Conservation (phyloP, 2,329 filamentous ascomycete species). For the Talaromyces rugulosus region DNA sequence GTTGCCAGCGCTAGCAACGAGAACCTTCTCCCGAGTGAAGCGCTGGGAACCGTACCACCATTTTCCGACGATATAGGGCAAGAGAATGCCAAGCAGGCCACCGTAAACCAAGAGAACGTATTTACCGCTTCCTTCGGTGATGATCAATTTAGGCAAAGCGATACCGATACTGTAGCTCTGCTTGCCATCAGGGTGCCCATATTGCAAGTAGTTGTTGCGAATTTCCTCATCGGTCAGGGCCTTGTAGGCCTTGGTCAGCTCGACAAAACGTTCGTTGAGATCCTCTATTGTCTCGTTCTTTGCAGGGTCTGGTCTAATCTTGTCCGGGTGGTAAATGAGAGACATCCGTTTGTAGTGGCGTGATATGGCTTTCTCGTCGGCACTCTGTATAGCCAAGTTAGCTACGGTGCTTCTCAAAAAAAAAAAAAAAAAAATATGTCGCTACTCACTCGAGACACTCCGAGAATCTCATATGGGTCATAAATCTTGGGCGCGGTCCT, state of each 20-base stretch:
- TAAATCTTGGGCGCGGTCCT: conserved; percentile 72
- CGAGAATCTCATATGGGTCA: conserved; percentile 95
- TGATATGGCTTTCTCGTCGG: conserved; percentile 87
- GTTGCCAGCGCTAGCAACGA: conserved; percentile 89
- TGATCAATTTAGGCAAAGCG: conserved; percentile 85
- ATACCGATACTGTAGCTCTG: conserved; percentile 98
- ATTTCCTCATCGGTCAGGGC: conserved; percentile 95
- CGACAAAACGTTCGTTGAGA: conserved; percentile 85
- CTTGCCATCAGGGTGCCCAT: conserved; percentile 94
- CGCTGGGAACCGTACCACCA: conserved; percentile 99
- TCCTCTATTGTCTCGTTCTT: conserved; percentile 86
- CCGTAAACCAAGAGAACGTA: conserved; percentile 91
- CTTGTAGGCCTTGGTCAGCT: conserved; percentile 97
- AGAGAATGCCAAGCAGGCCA: conserved; percentile 76
- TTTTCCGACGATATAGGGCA: conserved; percentile 89
- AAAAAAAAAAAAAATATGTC: neutral
- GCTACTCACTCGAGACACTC: conserved; percentile 67
- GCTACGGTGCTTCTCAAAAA: neutral
- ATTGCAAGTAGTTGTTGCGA: conserved; percentile 94
- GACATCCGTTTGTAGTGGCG: conserved; percentile 84
- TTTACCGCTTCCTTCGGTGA: conserved; percentile 91
- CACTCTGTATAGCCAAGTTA: conserved; percentile 55
- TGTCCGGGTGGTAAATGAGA: conserved; percentile 87
- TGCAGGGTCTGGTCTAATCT: conserved; percentile 72
- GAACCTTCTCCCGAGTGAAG: conserved; percentile 86